Base-by-base conservation (phyloP, 441 rosid species). In the Gossypium davidsonii region DNA sequence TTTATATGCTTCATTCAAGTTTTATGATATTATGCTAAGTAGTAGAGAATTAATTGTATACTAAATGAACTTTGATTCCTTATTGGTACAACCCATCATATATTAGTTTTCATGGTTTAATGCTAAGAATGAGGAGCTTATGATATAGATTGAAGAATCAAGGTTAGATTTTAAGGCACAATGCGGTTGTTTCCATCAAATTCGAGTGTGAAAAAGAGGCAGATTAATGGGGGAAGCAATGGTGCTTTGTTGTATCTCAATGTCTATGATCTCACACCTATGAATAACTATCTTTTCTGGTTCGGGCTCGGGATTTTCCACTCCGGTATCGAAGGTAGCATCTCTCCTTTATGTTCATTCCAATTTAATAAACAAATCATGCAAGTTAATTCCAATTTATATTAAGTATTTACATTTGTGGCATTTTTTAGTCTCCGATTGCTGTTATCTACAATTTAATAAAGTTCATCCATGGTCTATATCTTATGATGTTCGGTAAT, bases 301-400 rank as follows among this genome's bases (percentile, higher is more conserved):
- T 79, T 93, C 6, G 99, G 99, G 44, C 91, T 95, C 3, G 99
- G 98, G 61, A 86, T 95, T 74, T 95, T 91, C 76, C 99, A 95
- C 78, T 93, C 97, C 0, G 97, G 97, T 18, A 86, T 95, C 1
- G 97, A 95, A 81, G 97, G 99, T 95, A 74, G 66, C 42, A 14
- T 10, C 18, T 34, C 6, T 48, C 25, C 7, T 25, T 72, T 61
- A 26, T 26, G 57, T 17, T 59, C 4, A 46, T 59, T 28, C 10
- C 39, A 34, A 34, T 34, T 6, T 34, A 34, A 34, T 53, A 51
- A 51, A 51, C n/a, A 67, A 15, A 39, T 28, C 37, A 51, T 51
- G 44, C 44, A 25, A 67, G 6, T 25, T 48, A 23, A 25, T 67
- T 49, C n/a, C 14, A 6, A 21, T 44, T 20, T 44, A 21, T 17